phyloP scores from a whole-genome alignment of 192 early-diverging fungal genomes.

The Coemansia sp. region DNA sequence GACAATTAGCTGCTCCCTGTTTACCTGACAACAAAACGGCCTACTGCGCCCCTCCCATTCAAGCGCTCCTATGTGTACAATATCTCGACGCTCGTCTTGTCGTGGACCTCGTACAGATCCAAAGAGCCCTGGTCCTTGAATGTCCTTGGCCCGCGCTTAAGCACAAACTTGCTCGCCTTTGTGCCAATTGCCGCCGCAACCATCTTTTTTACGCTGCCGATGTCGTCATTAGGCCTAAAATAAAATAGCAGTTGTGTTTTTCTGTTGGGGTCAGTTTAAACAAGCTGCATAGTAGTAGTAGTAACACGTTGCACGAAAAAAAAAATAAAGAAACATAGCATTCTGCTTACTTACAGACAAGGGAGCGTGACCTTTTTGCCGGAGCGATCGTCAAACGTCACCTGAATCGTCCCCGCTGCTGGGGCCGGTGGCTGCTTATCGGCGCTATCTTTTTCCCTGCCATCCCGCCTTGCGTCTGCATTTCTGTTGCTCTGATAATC shows the following conservation, averaged over 20 bases:
- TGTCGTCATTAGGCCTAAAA: constrained; percentile 72
- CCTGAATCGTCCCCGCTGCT: background rate
- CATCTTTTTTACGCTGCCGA: constrained; percentile 84
- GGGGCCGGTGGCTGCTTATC: background rate
- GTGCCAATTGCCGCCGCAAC: constrained; percentile 92
- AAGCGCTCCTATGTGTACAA: constrained; percentile 61
- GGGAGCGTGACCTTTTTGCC: background rate
- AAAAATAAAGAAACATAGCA: background rate
- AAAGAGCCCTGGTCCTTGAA: constrained; percentile 91
- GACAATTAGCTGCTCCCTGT: too few species aligned
- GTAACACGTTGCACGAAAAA: too few species aligned
- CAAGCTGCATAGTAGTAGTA: too few species aligned
- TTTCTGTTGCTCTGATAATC: background rate
- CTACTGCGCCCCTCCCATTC: too few species aligned
- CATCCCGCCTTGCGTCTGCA: too few species aligned
- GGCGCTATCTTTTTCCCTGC: too few species aligned
- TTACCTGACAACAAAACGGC: too few species aligned
- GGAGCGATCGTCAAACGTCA: constrained; percentile 3
- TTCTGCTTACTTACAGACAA: background rate
- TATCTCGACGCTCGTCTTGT: constrained; percentile 88
- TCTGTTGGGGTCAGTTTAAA: too few species aligned
- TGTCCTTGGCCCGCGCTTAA: constrained; percentile 88
- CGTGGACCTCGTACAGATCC: constrained; percentile 88
- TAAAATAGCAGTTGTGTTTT: too few species aligned
- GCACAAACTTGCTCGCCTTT: constrained; percentile 81